Base-by-base conservation (phyloP, 2,329 filamentous ascomycete genomes). In the Colletotrichum euphorbiae region DNA sequence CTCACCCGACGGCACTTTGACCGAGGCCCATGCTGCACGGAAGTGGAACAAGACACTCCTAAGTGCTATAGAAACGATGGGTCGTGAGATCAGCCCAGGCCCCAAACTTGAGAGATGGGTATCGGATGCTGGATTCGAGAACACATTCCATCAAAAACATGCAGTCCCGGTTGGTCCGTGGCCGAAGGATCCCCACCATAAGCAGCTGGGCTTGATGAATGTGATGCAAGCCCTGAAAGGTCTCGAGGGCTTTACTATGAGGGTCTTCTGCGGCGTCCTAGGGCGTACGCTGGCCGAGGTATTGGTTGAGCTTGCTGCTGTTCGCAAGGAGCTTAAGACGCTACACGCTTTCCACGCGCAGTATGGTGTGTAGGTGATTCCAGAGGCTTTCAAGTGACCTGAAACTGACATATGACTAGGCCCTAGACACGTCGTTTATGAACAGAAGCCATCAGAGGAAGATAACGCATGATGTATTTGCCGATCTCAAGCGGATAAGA, bases 41-140 rank as follows among this genome's bases (percentile, higher is more conserved):
- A 66, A 70, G 21, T 75, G 73, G 74, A 72, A 71, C 51, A 67
- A 71, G 12, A 54, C 50, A 0, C 64, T 76, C n/a, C 38, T 73
- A 12, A 60, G 69, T 0, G 70, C 71, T 9, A 64, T 70, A 0
- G 43, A 55, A 4, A 69, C 66, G 42, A 64, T 73, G 9, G 69
- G 71, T 15, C 73, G 74, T 13, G 72, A 74, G 4, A 70, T 73
- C 1, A 67, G 56, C 17, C 74, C 74, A 0, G 76, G 73, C 1
- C 72, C 71, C 0, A 59, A 68, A 9, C 74, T 74, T 33, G 64
- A 70, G 8, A 38, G 60, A 2, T 80, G 76, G 76, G 69, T 76
- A 6, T 50, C 67, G 4, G 75, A 77, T 4, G 73, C 75, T 2
- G 81, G 82, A 0, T 84, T 83, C 62, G 52, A 68, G 1, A 67